Conservation (phyloP, 257 asterid species). For the Solanum verrucosum region DNA sequence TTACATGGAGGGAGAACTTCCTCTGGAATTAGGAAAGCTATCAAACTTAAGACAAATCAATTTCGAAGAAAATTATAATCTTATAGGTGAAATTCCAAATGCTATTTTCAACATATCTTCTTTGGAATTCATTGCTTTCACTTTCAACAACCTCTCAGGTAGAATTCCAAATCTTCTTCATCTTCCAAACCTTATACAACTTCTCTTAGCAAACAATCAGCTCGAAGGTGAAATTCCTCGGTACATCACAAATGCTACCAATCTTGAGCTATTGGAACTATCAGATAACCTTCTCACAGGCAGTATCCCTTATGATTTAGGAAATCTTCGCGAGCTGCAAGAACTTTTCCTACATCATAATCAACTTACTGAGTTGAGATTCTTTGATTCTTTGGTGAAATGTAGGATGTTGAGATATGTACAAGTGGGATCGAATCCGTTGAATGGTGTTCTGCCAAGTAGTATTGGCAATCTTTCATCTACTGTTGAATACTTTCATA, state of each 20-base stretch:
- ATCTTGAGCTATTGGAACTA: slow-evolving; percentile 11
- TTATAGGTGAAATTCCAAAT: slow-evolving; percentile 24
- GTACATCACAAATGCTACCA: slow-evolving; percentile 20
- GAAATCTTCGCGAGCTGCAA: slow-evolving; percentile 15
- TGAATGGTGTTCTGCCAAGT: slow-evolving; percentile 14
- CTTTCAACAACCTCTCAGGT: slow-evolving; percentile 14
- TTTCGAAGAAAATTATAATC: slow-evolving; percentile 6
- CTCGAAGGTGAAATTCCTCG: not conserved
- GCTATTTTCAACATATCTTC: slow-evolving; percentile 26
- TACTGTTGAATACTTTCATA: slow-evolving; percentile 8
- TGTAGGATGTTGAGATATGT: slow-evolving; percentile 18
- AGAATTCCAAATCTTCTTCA: slow-evolving; percentile 7
- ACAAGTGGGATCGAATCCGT: slow-evolving; percentile 11
- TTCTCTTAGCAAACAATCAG: slow-evolving; percentile 13
- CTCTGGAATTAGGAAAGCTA: slow-evolving; percentile 17
- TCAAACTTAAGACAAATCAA: slow-evolving; percentile 6
- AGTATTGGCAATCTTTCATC: slow-evolving; percentile 23
- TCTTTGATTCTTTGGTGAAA: slow-evolving; percentile 16
- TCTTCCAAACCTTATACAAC: slow-evolving; percentile 23
- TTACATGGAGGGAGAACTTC: slow-evolving; percentile 17
- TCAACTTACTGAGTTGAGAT: slow-evolving; percentile 14
- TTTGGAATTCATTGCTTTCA: slow-evolving; percentile 9
- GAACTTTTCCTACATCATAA: slow-evolving; percentile 11
- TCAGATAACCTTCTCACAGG: slow-evolving; percentile 17
- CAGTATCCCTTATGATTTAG: slow-evolving; percentile 16